Evolutionary conservation across 2,329 filamentous ascomycete genomes (phyloP), one percentile per base, ranked within the genome.

Genomic region (Blastomyces parvus): DNA sequence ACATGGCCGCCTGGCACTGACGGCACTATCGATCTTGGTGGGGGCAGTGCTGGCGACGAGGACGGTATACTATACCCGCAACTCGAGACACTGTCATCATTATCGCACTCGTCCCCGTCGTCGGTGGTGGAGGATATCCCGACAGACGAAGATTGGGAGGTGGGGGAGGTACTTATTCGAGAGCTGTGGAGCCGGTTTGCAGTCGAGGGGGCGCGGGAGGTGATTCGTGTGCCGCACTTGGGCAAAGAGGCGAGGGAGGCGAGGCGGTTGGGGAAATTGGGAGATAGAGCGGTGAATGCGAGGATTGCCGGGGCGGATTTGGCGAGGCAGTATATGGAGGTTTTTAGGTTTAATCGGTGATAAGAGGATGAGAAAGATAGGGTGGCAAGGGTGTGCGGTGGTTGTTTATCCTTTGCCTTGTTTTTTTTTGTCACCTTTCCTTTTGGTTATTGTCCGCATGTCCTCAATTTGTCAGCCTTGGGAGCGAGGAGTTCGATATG

Each of bases 281-380:
- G 62, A 52, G 62, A 62, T 36, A 64, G 52, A 40, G n/a, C 14
- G 27, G 42, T 40, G 30, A 67, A 64, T 57, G 50, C 60, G 53
- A 36, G 67, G n/a, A 67, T 74, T 63, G 71, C 72, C 36, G 76
- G 75, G 1, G 70, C 71, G 40, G 77, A 79, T 72, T 66, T 78
- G 64, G 76, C 76, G 27, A 76, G 76, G 65, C 77, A 79, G 67
- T 78, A 76, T 65, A 78, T 78, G 75, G 77, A 79, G 69, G 74
- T 78, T 59, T 72, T 78, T 64, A 71, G 75, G 44, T 78, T 79
- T 59, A 78, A 75, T 67, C 72, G 76, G 63, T 78, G 63, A 69
- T 14, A 40, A 44, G 55, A 25, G 58, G 52, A 40, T 52, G 44
- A 36, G 42, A 50, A 64, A 38, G 58, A 60, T 42, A 19, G 40